These are phyloP conservation scores for Exophiala mesophila DNA, from an alignment of 2,329 filamentous ascomycete species.

Conservation along the genomic window DNA sequence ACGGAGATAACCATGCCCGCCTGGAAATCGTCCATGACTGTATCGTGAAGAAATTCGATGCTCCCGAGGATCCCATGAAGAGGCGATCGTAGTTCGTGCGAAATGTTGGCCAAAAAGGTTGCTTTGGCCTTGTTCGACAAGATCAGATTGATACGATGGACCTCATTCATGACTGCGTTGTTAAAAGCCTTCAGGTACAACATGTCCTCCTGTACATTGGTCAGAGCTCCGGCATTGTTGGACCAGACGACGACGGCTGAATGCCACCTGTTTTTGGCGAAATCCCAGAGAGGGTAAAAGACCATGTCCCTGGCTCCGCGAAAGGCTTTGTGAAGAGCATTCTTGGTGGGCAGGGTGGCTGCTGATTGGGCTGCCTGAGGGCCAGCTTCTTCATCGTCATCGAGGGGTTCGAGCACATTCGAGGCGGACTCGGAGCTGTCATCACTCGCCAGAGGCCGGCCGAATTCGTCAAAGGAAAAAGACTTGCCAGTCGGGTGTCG, in stretches of 20 bases:
- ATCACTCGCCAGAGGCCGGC: slow-evolving; percentile 70
- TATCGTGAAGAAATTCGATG: slow-evolving; percentile 38
- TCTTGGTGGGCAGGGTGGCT: slow-evolving; percentile 9
- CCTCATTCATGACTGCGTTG: slow-evolving; percentile 41
- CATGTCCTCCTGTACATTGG: slow-evolving; percentile 35
- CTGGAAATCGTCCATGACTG: slow-evolving; percentile 38
- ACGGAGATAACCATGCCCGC: slow-evolving; percentile 37
- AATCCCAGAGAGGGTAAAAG: slow-evolving; percentile 50
- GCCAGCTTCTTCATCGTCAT: background rate
- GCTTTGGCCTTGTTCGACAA: slow-evolving; percentile 41
- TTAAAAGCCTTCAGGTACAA: slow-evolving; percentile 39
- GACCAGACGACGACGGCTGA: slow-evolving; percentile 44
- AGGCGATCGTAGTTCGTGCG: slow-evolving; percentile 41
- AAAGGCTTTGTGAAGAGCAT: slow-evolving; percentile 15
- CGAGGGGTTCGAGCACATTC: slow-evolving; percentile 18
- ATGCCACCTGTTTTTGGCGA: slow-evolving; percentile 44
- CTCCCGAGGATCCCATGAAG: slow-evolving; percentile 41
- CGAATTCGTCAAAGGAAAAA: slow-evolving; percentile 80
- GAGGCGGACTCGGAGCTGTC: slow-evolving; percentile 41
- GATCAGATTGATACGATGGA: slow-evolving; percentile 39
- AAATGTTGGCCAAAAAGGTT: slow-evolving; percentile 42
- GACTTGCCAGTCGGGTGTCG: slow-evolving; percentile 45
- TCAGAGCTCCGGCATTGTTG: slow-evolving; percentile 30
- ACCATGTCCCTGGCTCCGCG: slow-evolving; percentile 28
- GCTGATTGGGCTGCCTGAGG: background rate